Evolutionary conservation across 2,329 filamentous ascomycete species (phyloP).

Genomic region (Penicillium sumatraense): DNA sequence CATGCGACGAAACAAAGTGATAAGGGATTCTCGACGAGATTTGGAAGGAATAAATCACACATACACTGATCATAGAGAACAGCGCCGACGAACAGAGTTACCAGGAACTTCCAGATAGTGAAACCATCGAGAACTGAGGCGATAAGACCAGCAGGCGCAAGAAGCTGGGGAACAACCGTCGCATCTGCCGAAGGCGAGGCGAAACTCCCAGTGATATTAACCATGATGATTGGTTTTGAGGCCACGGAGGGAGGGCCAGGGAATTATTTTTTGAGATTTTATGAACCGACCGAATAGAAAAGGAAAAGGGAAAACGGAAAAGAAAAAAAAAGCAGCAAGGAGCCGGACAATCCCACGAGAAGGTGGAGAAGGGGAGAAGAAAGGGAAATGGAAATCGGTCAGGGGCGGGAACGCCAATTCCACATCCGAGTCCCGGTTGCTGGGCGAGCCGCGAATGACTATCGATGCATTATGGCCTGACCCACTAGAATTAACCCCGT

Average conservation of each 20-base stretch:
- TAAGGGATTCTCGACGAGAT: neutral
- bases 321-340: conserved; percentile 10
- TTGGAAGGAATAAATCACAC: conserved; percentile 39
- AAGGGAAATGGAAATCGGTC: conserved; percentile 19
- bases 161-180: conserved; percentile 61
- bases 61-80: conserved; percentile 89
- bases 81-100: conserved; percentile 72
- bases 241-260: neutral
- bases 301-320: no score
- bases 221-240: conserved; percentile 36
- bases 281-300: conserved; percentile 3
- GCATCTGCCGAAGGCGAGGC: conserved; percentile 70
- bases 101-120: conserved; percentile 67
- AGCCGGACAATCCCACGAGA: conserved; percentile 10
- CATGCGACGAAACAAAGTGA: neutral
- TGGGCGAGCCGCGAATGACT: conserved; percentile 4
- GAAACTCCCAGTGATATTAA: conserved; percentile 67
- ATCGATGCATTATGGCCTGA: neutral
- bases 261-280: conserved; percentile 1
- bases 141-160: conserved; percentile 50
- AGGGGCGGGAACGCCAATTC: conserved; percentile 28
- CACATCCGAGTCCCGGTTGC: conserved; percentile 19
- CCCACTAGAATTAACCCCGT: neutral
- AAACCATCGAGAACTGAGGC: conserved; percentile 63
- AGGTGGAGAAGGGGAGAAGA: conserved; percentile 23